A percentile compares a stretch with the other conserved stretches of the same genome.
Evolutionary conservation across 495 filamentous ascomycete species (phyloP).

Genomic region (Astrocystis sublimbata): DNA sequence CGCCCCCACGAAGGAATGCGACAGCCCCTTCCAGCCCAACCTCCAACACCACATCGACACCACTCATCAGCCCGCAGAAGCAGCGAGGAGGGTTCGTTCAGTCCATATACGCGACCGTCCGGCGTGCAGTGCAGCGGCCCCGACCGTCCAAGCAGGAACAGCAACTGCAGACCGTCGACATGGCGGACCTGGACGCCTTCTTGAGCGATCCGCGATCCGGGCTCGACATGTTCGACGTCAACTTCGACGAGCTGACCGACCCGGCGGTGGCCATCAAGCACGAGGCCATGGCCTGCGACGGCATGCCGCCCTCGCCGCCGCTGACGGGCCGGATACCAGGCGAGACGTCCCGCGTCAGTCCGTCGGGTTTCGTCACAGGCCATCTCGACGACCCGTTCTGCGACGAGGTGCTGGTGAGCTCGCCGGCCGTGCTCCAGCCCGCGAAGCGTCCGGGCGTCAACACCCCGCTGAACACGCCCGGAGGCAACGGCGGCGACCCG

Average conservation of each 20-base stretch:
- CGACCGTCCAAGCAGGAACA: slow-evolving; percentile 21
- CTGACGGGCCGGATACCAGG: slow-evolving; percentile 36
- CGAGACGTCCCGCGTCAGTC: slow-evolving; percentile 17
- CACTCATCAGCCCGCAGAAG: slow-evolving; percentile 28
- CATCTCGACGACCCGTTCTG: slow-evolving; percentile 43
- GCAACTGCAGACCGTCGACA: neutral
- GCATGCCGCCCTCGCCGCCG: slow-evolving; percentile 34
- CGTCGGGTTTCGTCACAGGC: slow-evolving; percentile 31
- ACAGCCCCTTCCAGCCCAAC: slow-evolving; percentile 25
- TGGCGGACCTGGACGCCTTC: slow-evolving; percentile 15
- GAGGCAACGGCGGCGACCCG: slow-evolving; percentile 22
- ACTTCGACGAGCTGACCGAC: slow-evolving; percentile 21
- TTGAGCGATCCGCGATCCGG: slow-evolving; percentile 6
- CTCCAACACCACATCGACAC: slow-evolving; percentile 7
- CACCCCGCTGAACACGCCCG: slow-evolving; percentile 37
- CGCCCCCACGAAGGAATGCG: slow-evolving; percentile 27
- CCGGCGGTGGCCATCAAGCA: slow-evolving; percentile 20
- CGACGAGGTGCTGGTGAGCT: slow-evolving; percentile 23
- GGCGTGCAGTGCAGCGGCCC: slow-evolving; percentile 24
- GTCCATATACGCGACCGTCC: slow-evolving; percentile 25
- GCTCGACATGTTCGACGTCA: slow-evolving; percentile 20
- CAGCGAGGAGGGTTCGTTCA: slow-evolving; percentile 26
- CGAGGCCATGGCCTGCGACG: slow-evolving; percentile 15
- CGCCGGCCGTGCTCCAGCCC: slow-evolving; percentile 20
- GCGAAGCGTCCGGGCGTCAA: slow-evolving; percentile 18